phyloP scores from a whole-genome alignment of 768 basidiomycete species.

The Nevesoporus exiguus region DNA sequence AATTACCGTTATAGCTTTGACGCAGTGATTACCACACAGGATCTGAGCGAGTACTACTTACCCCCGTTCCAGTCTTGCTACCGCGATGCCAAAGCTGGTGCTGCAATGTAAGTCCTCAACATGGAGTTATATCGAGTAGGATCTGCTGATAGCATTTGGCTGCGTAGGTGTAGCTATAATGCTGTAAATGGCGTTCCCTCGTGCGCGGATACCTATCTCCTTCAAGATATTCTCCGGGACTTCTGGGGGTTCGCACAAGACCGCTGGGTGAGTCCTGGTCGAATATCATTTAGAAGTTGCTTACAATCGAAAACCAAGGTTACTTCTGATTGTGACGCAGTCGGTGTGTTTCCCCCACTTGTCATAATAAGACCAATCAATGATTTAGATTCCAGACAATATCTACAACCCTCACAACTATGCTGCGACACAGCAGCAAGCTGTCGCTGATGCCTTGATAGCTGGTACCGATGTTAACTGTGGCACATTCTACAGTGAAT shows the following conservation, averaged over 20 bases:
- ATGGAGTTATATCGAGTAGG: background rate
- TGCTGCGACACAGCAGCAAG: constrained; percentile 41
- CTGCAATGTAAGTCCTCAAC: constrained; percentile 41
- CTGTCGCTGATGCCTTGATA: constrained; percentile 47
- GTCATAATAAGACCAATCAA: background rate
- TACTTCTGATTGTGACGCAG: constrained; percentile 56
- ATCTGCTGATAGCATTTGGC: background rate
- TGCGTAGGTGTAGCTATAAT: constrained; percentile 49
- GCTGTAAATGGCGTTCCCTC: constrained; percentile 57
- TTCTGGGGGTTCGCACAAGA: constrained; percentile 50
- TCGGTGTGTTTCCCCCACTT: background rate
- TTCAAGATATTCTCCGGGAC: constrained; percentile 50
- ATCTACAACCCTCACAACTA: constrained; percentile 50
- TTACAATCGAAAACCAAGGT: background rate
- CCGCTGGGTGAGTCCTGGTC: constrained; percentile 40
- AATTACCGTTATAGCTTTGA: constrained; percentile 48
- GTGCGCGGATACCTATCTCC: constrained; percentile 51
- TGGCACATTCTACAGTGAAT: constrained; percentile 43
- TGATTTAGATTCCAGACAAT: constrained; percentile 27
- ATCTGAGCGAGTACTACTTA: constrained; percentile 54
- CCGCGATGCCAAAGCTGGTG: constrained; percentile 56
- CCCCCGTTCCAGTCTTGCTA: constrained; percentile 57
- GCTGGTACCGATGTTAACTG: constrained; percentile 58
- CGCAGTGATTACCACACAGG: constrained; percentile 51
- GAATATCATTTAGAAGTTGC: background rate